Percentiles rank a stretch among this genome's conserved stretches.
Evolutionary conservation across 2,329 filamentous ascomycete genomes (phyloP).

Genomic region (Coniochaeta prunicola): DNA sequence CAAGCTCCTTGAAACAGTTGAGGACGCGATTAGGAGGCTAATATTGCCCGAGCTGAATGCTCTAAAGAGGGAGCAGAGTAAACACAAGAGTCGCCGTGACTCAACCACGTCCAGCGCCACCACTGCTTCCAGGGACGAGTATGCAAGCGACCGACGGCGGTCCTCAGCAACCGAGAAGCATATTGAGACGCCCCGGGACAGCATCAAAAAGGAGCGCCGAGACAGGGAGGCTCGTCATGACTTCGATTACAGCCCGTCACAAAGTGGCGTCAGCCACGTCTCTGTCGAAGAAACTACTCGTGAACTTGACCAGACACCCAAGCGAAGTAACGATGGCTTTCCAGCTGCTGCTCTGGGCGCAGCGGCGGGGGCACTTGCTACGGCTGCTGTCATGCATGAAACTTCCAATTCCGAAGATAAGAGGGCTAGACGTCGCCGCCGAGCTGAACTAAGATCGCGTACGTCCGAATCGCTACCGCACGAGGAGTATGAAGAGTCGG

Average conservation of each 20-base stretch:
- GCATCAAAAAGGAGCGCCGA: slow-evolving; percentile 34
- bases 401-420: slow-evolving; percentile 40
- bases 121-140: slow-evolving; percentile 46
- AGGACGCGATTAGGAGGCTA: slow-evolving; percentile 83
- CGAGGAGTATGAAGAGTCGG: slow-evolving; percentile 43
- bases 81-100: slow-evolving; percentile 61
- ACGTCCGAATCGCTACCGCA: slow-evolving; percentile 33
- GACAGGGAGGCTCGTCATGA: slow-evolving; percentile 50
- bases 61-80: slow-evolving; percentile 83
- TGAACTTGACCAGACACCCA: slow-evolving; percentile 37
- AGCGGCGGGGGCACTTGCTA: slow-evolving; percentile 25
- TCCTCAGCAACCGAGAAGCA: slow-evolving; percentile 50
- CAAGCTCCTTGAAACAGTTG: slow-evolving; percentile 81
- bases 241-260: slow-evolving; percentile 40
- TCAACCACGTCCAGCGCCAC: slow-evolving; percentile 54
- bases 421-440: slow-evolving; percentile 43
- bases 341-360: slow-evolving; percentile 37
- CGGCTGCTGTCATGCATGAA: slow-evolving; percentile 20
- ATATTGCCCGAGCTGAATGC: slow-evolving; percentile 89
- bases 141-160: slow-evolving; percentile 53
- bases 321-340: slow-evolving; percentile 33
- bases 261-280: slow-evolving; percentile 38
- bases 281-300: slow-evolving; percentile 14
- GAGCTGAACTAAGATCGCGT: slow-evolving; percentile 43
- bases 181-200: slow-evolving; percentile 45